phyloP scores from a whole-genome alignment of 2,329 filamentous ascomycete genomes.

The Aspergillus floridensis region DNA sequence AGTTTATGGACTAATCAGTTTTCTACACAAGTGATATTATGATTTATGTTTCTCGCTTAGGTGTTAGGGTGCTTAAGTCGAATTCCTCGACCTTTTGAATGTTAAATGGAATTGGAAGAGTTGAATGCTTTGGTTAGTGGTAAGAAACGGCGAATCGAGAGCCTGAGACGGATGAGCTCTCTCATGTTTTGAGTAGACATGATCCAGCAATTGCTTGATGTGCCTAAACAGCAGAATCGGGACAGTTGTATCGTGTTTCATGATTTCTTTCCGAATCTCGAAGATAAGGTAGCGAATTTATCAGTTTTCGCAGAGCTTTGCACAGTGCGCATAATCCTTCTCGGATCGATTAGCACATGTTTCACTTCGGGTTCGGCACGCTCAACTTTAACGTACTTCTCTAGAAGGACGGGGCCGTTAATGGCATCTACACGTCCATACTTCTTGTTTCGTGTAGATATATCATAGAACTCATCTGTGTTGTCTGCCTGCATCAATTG shows the following conservation, averaged over 20 bases:
- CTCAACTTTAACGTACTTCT: constrained; percentile 64
- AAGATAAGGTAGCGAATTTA: constrained; percentile 70
- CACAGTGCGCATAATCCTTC: constrained; percentile 63
- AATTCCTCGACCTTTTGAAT: neutral
- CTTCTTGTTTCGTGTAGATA: constrained; percentile 83
- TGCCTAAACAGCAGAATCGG: neutral
- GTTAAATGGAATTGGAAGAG: neutral
- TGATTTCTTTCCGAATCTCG: constrained; percentile 65
- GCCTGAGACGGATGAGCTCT: neutral
- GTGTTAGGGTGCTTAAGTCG: too few relatives aligned
- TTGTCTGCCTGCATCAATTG: constrained; percentile 82
- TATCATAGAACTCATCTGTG: constrained; percentile 95
- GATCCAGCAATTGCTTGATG: neutral
- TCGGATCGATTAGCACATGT: constrained; percentile 18
- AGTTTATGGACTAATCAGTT: neutral
- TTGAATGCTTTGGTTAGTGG: neutral
- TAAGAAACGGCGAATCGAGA: neutral
- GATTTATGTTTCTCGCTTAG: neutral
- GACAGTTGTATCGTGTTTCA: constrained; percentile 7
- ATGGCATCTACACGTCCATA: constrained; percentile 89
- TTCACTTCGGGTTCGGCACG: neutral
- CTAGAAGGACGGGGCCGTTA: constrained; percentile 83
- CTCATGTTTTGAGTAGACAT: neutral
- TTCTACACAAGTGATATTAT: neutral
- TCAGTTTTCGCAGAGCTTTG: constrained; percentile 59